Evolutionary conservation across 495 filamentous ascomycete species (phyloP), one percentile per base, ranked within the genome.

Genomic region (Aspergillus egyptiacus): DNA sequence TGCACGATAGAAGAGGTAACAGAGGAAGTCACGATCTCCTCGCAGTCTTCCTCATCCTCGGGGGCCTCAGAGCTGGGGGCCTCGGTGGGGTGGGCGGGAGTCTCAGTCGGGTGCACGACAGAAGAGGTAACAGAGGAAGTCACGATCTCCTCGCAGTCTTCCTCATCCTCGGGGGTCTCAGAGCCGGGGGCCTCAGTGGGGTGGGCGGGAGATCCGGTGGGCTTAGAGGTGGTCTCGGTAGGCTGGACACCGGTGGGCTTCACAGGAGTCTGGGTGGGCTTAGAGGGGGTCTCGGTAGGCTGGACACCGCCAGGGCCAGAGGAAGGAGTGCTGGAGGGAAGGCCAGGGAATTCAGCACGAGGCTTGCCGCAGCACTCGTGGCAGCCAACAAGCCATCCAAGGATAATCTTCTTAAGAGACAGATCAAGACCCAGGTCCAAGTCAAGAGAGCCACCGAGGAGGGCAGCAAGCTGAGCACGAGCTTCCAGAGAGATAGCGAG

Each of bases 341-440:
- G 14, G 54, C 50, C 38, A 19, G 60, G 46, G 40, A 50, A 38
- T 32, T 43, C 52, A 23, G 58, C 34, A 17, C 17, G 48, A 42
- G 66, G 60, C 15, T 62, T 53, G 36, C 63, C 54, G 55, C 57
- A 60, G 60, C 48, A 51, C 48, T 51, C 17, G 6, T 51, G 48
- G 48, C 64, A 65, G 48, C 71, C 71, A 37, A 61, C 68, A 54
- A 71, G 59, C 70, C 68, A 73, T 50, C 65, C 53, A 33, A 65
- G 60, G 39, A 74, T 62, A 53, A 72, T 70, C 20, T 66, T 20
- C 32, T 55, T 30, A 28, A 66, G 60, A 28, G 50, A 31, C 31
- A 30, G 24, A 49, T 51, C 51, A n/a, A n/a, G 37, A 66, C 60
- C 41, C n/a, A n/a, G n/a, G n/a, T 71, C 60, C 36, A 74, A 57